These are phyloP conservation scores for Porpolomopsis calyptriformis DNA, from an alignment of 768 basidiomycete species.

Conservation along the genomic window DNA sequence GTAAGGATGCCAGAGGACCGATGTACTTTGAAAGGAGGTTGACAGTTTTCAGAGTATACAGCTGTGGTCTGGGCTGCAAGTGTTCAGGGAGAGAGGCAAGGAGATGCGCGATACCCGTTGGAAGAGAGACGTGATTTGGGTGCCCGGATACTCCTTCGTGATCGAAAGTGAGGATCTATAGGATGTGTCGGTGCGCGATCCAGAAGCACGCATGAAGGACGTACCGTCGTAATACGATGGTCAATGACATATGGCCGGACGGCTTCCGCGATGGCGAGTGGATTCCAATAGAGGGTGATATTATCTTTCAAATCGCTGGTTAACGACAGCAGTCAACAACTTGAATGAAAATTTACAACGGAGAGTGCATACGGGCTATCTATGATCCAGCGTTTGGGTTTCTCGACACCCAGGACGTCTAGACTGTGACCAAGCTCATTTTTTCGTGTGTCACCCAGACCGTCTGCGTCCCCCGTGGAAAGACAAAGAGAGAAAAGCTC, in stretches of 20 bases:
- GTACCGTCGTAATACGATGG: slow-evolving; percentile 54
- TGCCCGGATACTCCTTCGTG: slow-evolving; percentile 65
- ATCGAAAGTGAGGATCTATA: slow-evolving; percentile 83
- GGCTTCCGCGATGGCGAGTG: slow-evolving; percentile 44
- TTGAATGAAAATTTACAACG: neutral
- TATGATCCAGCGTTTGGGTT: slow-evolving; percentile 45
- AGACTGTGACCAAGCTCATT: slow-evolving; percentile 56
- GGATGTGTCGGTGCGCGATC: slow-evolving; percentile 3
- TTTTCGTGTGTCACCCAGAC: slow-evolving; percentile 50
- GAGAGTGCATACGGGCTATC: slow-evolving; percentile 55
- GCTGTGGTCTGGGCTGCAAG: slow-evolving; percentile 21
- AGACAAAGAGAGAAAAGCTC: slow-evolving; percentile 59
- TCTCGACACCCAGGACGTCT: slow-evolving; percentile 52
- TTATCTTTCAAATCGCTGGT: slow-evolving; percentile 61
- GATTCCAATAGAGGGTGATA: slow-evolving; percentile 56
- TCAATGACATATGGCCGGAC: slow-evolving; percentile 47
- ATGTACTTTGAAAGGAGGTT: slow-evolving; percentile 51
- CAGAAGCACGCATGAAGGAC: slow-evolving; percentile 19
- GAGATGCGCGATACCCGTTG: slow-evolving; percentile 41
- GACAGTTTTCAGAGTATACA: slow-evolving; percentile 54
- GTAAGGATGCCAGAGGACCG: slow-evolving; percentile 39
- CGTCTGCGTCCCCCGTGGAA: slow-evolving; percentile 71
- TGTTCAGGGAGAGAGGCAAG: slow-evolving; percentile 14
- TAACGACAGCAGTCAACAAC: slow-evolving; percentile 7
- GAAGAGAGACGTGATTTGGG: slow-evolving; percentile 75